Evolutionary conservation across 75 land plant genomes (phyloP).

Genomic region (Pseudotsuga menziesii): DNA sequence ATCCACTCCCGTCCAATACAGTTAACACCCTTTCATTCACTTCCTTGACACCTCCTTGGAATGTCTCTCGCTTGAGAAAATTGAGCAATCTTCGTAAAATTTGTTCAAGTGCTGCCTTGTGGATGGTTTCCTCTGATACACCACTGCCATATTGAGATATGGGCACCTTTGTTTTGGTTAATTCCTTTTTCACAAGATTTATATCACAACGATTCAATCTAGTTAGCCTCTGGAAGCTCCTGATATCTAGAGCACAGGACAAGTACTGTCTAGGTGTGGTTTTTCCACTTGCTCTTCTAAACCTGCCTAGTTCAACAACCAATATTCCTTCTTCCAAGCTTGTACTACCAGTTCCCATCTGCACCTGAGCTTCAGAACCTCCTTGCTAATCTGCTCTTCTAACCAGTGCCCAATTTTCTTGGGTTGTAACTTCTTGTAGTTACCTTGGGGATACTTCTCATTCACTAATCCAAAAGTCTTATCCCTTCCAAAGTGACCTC

Average conservation of each 20-base stretch:
- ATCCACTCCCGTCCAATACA: slow-evolving; percentile 64
- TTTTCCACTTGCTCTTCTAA: slow-evolving; percentile 53
- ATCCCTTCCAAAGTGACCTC: too few species aligned
- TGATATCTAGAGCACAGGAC: slow-evolving; percentile 61
- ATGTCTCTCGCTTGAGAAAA: slow-evolving; percentile 75
- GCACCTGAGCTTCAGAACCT: slow-evolving; percentile 2
- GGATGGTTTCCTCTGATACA: slow-evolving; percentile 62
- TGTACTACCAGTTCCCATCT: slow-evolving; percentile 15
- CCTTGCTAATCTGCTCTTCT: slow-evolving; percentile 22
- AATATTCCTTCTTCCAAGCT: slow-evolving; percentile 17
- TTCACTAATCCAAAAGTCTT: too few species aligned
- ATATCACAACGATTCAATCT: slow-evolving; percentile 65
- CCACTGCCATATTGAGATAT: slow-evolving; percentile 49
- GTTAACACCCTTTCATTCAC: slow-evolving; percentile 75
- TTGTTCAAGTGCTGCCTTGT: slow-evolving; percentile 77
- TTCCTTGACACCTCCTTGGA: slow-evolving; percentile 78
- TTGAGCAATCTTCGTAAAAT: slow-evolving; percentile 57
- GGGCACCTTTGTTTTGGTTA: slow-evolving; percentile 43
- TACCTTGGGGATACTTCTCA: too few species aligned
- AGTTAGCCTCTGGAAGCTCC: slow-evolving; percentile 74
- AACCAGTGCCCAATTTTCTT: too few species aligned
- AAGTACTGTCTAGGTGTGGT: slow-evolving; percentile 67
- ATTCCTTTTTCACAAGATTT: slow-evolving; percentile 49
- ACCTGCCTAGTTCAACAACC: slow-evolving; percentile 49
- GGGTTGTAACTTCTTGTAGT: too few species aligned